Percentiles rank a stretch among this genome's conserved stretches.
Evolutionary conservation across 768 basidiomycete genomes (phyloP).

Genomic region (Cystofilobasidium bisporidii): DNA sequence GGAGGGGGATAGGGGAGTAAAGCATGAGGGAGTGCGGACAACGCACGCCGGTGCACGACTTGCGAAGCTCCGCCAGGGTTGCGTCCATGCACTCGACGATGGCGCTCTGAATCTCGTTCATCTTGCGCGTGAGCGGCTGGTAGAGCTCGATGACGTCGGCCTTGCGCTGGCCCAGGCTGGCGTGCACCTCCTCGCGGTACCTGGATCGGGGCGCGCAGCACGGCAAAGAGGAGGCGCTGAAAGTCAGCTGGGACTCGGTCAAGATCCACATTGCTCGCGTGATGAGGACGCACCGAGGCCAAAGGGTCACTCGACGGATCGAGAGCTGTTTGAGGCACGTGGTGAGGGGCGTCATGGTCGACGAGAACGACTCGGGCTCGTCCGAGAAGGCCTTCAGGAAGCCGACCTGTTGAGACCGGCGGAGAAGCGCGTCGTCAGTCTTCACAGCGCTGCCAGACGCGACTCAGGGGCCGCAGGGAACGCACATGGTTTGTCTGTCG

Average conservation of each 20-base stretch:
- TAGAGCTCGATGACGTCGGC: conserved; percentile 89
- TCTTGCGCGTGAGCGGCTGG: conserved; percentile 69
- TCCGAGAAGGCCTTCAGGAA: conserved; percentile 97
- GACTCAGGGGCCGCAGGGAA: not conserved
- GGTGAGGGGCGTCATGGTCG: conserved; percentile 79
- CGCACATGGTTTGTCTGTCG: conserved; percentile 67
- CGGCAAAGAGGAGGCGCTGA: too few relatives aligned
- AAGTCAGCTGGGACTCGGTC: too few relatives aligned
- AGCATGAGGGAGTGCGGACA: not conserved
- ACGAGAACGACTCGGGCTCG: conserved; percentile 88
- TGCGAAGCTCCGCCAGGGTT: conserved; percentile 79
- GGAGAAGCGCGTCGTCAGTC: not conserved
- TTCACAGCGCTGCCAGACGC: not conserved
- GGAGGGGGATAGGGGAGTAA: not conserved
- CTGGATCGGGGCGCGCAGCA: too few relatives aligned
- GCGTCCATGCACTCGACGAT: conserved; percentile 89
- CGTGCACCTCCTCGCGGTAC: conserved; percentile 81
- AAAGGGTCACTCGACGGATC: conserved; percentile 77
- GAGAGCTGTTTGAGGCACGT: conserved; percentile 90
- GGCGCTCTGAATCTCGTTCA: conserved; percentile 84
- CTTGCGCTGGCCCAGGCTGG: conserved; percentile 65
- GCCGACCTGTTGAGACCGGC: conserved; percentile 46
- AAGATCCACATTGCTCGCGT: too few relatives aligned
- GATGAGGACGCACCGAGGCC: conserved; percentile 58
- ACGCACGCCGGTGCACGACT: conserved; percentile 63